Base-by-base conservation (phyloP, 2,329 filamentous ascomycete genomes). In the Phialophora tarda region DNA sequence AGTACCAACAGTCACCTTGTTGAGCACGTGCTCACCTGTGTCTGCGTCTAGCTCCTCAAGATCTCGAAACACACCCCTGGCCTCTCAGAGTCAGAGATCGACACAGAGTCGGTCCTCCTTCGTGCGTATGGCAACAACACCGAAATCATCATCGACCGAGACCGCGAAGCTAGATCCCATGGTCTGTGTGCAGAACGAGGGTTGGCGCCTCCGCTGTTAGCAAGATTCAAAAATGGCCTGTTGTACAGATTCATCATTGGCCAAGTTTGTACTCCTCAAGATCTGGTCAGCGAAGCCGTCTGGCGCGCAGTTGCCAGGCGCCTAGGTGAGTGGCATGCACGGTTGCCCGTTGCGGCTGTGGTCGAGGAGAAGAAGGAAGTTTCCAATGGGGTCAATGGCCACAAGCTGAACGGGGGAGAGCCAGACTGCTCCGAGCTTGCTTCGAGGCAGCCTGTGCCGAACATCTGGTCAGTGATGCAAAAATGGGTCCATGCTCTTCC, bases 61-160 rank as follows among this genome's bases (percentile, higher is more conserved):
- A 78, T 82, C 64, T 77, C 82, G 71, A 82, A 81, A 71, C 77
- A 78, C 73, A 78, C 78, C 64, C 83, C 87, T 14, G 91, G 91
- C 58, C 83, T 90, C 71, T 89, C 91, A 59, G 86, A 90, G 73
- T 87, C 93, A 61, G 86, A 93, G 73, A 85, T 94, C 71, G 93
- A 98, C 78, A 85, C 86, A 68, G 91, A 96, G 71, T 91, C 95
- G 38, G 87, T 98, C 72, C 84, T 99, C 70, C 86, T 99, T 75
- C 88, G 95, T 73, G 95, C 95, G 69, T 99, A 97, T 79, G 95
- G 95, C 73, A 89, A 95, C 77, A 92, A 93, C 70, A 98, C 95
- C 72, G 93, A 96, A 76, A 86, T 98, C 62, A 86, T 99, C 73
- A 99, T 99, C 80, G 95, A 99, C 81, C 91, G 95, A 72, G 91